Conservation (phyloP, 345 rosid genomes). For the Citrus trifoliata region DNA sequence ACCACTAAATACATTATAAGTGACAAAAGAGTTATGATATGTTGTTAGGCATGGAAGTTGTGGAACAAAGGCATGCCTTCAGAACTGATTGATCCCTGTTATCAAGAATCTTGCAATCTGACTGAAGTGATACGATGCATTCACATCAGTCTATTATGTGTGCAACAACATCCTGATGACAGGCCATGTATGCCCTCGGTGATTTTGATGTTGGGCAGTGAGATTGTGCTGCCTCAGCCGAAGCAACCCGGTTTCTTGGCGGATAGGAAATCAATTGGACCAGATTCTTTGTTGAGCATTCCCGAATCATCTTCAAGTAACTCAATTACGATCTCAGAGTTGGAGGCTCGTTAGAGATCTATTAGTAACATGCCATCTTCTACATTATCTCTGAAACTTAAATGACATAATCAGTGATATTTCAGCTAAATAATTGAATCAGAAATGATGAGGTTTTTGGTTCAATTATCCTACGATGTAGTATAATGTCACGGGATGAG, state of each 20-base stretch:
- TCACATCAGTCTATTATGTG: constrained; percentile 42
- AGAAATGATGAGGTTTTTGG: too few species aligned
- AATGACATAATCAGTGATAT: background rate
- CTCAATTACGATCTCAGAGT: constrained; percentile 23
- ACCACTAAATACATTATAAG: too few species aligned
- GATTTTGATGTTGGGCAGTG: constrained; percentile 32
- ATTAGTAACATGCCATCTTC: background rate
- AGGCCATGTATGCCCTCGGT: constrained; percentile 39
- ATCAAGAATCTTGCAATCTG: background rate
- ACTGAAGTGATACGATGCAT: constrained; percentile 30
- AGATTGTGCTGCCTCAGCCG: constrained; percentile 26
- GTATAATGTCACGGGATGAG: too few species aligned
- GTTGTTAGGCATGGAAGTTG: constrained; percentile 40
- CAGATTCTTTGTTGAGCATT: constrained; percentile 26
- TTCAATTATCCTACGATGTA: too few species aligned
- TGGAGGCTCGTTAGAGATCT: constrained; percentile 5
- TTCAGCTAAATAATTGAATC: background rate
- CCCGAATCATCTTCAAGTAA: constrained; percentile 9
- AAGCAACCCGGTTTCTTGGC: constrained; percentile 41
- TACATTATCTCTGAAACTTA: background rate
- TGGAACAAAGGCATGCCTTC: constrained; percentile 28
- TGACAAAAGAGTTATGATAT: background rate
- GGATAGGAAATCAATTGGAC: constrained; percentile 11
- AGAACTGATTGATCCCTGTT: constrained; percentile 21
- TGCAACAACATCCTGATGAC: constrained; percentile 37